Evolutionary conservation across 73 alveolate genomes (phyloP).

Genomic region (Paramecium biaurelia): DNA sequence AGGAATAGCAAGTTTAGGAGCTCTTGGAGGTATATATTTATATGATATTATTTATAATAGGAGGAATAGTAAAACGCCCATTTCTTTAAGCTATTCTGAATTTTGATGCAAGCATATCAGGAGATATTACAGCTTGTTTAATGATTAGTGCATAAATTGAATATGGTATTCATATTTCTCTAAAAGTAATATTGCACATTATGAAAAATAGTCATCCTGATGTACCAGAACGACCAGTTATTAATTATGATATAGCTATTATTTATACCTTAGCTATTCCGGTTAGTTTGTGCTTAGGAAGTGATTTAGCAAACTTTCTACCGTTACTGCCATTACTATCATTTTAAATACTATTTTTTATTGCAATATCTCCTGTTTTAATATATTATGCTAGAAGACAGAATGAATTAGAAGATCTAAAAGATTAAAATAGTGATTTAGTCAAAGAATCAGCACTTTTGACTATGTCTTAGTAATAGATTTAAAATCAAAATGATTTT

Average conservation of each 20-base stretch:
- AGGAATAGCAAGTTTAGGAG: constrained; percentile 24
- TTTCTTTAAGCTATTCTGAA: background rate
- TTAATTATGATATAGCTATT: background rate
- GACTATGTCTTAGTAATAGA: background rate
- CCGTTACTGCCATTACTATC: background rate
- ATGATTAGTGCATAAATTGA: background rate
- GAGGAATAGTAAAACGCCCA: constrained; percentile 48
- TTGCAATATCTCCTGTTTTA: background rate
- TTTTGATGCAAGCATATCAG: background rate
- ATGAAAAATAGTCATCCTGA: constrained; percentile 28
- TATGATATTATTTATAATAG: background rate
- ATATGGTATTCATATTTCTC: background rate
- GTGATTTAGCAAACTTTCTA: constrained; percentile 19
- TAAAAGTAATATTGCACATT: background rate
- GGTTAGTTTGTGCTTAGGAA: background rate
- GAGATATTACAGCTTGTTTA: background rate
- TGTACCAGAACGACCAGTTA: constrained; percentile 24
- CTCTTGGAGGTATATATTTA: background rate
- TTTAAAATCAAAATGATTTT: background rate
- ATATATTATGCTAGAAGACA: background rate
- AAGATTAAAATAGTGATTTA: background rate
- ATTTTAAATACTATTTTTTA: background rate
- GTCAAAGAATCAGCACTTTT: background rate
- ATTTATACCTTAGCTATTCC: constrained; percentile 34
- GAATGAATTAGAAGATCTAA: background rate